Percentiles rank a stretch among this genome's conserved stretches.
phyloP scores from a whole-genome alignment of 2,329 filamentous ascomycete species.

The Raffaelea deltoideospora region DNA sequence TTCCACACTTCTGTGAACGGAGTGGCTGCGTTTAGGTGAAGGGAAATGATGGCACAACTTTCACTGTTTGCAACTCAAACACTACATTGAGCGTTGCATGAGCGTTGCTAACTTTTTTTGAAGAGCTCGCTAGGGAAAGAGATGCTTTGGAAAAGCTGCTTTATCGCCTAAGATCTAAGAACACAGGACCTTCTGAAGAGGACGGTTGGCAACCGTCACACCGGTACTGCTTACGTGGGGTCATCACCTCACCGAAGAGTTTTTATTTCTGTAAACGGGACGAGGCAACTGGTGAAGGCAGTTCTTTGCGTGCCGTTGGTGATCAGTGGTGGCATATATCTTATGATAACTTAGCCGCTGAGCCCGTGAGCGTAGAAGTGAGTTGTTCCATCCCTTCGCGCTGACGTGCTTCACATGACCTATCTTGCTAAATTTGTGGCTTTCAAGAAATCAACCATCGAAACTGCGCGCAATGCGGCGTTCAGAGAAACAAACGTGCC shows the following conservation, averaged over 20 bases:
- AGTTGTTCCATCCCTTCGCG: not conserved
- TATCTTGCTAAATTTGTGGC: not conserved
- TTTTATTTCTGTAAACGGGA: constrained; percentile 15
- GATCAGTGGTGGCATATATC: constrained; percentile 17
- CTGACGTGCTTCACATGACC: too few species aligned
- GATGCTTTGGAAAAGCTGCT: constrained; percentile 3
- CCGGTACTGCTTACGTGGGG: constrained; percentile 16
- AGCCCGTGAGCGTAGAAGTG: constrained; percentile 11
- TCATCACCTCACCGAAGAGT: constrained; percentile 12
- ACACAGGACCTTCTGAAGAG: constrained; percentile 11
- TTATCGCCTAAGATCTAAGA: constrained; percentile 1
- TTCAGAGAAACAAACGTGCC: constrained; percentile 9
- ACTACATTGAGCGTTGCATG: too few species aligned
- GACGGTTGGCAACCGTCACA: constrained; percentile 14
- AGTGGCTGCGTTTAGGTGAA: too few species aligned
- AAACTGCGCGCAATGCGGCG: constrained; percentile 9
- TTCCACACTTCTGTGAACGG: not conserved
- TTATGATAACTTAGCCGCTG: constrained; percentile 7
- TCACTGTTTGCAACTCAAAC: not conserved
- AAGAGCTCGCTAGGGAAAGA: constrained; percentile 4
- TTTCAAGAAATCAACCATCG: constrained; percentile 9
- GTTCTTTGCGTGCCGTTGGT: not conserved
- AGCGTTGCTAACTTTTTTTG: not conserved
- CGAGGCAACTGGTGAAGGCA: constrained; percentile 7
- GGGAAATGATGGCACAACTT: too few species aligned